Conservation (phyloP, 129 eudicot species). For the Tanacetum coccineum region DNA sequence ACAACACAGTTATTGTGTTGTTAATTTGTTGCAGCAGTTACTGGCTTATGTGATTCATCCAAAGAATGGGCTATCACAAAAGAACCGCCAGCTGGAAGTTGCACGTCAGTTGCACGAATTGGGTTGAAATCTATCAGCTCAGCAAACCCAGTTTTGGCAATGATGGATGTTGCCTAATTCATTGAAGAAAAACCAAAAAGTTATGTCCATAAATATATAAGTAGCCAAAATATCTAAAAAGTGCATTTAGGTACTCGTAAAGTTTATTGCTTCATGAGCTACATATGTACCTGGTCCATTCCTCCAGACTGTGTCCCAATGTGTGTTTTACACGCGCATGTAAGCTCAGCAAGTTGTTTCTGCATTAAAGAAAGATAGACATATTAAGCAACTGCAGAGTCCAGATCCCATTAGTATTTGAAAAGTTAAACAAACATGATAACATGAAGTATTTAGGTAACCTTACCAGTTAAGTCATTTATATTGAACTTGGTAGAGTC, state of each 20-base stretch:
- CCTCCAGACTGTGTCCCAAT: conserved; percentile 99
- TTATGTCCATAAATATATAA: conserved; percentile 1
- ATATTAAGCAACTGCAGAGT: too few relatives aligned
- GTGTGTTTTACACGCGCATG: conserved; percentile 91
- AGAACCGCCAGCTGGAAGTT: conserved; percentile 83
- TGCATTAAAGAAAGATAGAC: conserved; percentile 1
- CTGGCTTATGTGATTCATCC: conserved; percentile 91
- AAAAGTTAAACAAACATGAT: too few relatives aligned
- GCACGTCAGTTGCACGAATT: conserved; percentile 81
- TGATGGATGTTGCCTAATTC: conserved; percentile 77
- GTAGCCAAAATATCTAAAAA: not conserved
- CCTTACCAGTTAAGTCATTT: too few relatives aligned
- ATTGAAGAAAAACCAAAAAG: conserved; percentile 1
- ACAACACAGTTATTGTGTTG: conserved; percentile 87
- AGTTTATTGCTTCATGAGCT: not conserved
- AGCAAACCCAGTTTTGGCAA: conserved; percentile 86
- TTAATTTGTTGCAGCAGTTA: conserved; percentile 92
- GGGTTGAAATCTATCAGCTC: conserved; percentile 91
- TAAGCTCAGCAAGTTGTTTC: conserved; percentile 90
- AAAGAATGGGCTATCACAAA: conserved; percentile 86
- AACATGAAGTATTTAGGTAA: too few relatives aligned
- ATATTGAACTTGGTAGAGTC: too few relatives aligned
- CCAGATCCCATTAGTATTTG: too few relatives aligned
- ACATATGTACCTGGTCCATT: conserved; percentile 81
- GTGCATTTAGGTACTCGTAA: not conserved